Conservation (phyloP, 1,284 basidiomycete species). For the Puccinia horiana region DNA sequence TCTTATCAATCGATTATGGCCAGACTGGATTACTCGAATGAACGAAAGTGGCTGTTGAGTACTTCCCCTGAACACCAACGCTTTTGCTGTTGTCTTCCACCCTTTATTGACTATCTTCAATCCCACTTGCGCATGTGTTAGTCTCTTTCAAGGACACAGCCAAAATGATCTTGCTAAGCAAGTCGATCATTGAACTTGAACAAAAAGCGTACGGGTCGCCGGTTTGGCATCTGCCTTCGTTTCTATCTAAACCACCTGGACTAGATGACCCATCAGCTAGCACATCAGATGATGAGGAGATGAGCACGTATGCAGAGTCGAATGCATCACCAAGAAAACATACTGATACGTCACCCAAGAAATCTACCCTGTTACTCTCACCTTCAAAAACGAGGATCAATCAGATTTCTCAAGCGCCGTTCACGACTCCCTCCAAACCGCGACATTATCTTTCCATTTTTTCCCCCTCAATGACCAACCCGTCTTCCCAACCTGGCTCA, state of each 20-base stretch:
- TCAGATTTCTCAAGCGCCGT: conserved; percentile 31
- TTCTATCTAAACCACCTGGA: conserved; percentile 5
- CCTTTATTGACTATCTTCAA: background rate
- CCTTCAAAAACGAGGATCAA: conserved; percentile 24
- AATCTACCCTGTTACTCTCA: conserved; percentile 16
- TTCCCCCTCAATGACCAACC: conserved; percentile 4
- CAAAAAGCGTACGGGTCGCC: conserved; percentile 27
- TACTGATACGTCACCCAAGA: background rate
- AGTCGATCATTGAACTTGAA: conserved; percentile 32
- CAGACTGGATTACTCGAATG: conserved; percentile 33
- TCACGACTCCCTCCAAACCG: conserved; percentile 38
- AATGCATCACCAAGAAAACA: background rate
- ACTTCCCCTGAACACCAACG: background rate
- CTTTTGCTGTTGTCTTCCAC: background rate
- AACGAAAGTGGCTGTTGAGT: conserved; percentile 33
- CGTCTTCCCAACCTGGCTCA: conserved; percentile 14
- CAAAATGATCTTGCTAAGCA: conserved; percentile 31
- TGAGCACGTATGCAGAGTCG: background rate
- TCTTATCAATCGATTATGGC: conserved; percentile 28
- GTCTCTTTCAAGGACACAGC: conserved; percentile 31
- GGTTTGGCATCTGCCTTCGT: conserved; percentile 28
- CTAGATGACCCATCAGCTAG: background rate
- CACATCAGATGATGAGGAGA: conserved; percentile 5
- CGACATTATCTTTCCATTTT: conserved; percentile 36
- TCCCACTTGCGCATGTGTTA: background rate